Conservation (phyloP, 192 early-diverging fungal genomes). For the Backusella australiensis region DNA sequence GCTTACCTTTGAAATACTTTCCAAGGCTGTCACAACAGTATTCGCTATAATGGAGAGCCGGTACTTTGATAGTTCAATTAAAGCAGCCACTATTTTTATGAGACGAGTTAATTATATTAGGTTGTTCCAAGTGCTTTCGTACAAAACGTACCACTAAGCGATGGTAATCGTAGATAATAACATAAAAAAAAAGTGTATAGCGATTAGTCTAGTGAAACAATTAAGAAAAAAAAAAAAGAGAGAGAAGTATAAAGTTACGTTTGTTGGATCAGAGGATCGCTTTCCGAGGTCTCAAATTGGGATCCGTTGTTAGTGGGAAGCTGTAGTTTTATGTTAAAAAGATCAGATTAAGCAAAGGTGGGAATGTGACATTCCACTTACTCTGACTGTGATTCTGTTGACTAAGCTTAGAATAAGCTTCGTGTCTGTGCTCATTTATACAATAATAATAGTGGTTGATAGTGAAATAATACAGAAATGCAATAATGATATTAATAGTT, state of each 20-base stretch:
- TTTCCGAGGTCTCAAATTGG: slow-evolving; percentile 58
- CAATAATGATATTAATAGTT: not conserved
- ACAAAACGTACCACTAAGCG: slow-evolving; percentile 6
- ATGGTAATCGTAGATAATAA: not conserved
- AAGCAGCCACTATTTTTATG: slow-evolving; percentile 48
- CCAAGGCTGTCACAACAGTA: slow-evolving; percentile 67
- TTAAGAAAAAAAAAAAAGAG: too few species aligned
- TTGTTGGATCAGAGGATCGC: slow-evolving; percentile 75
- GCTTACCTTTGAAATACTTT: slow-evolving; percentile 64
- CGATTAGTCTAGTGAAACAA: not conserved
- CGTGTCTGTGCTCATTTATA: slow-evolving; percentile 14
- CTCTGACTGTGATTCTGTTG: slow-evolving; percentile 12
- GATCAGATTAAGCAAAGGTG: not conserved
- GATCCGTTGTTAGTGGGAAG: slow-evolving; percentile 70
- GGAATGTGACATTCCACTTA: not conserved
- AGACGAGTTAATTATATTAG: not conserved
- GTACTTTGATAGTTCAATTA: slow-evolving; percentile 77
- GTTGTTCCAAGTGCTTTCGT: not conserved
- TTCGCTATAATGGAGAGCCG: slow-evolving; percentile 65
- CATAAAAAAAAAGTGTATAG: not conserved
- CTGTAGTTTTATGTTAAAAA: slow-evolving; percentile 32
- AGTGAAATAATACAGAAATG: not conserved
- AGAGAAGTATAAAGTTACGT: slow-evolving; percentile 11
- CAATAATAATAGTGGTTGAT: not conserved
- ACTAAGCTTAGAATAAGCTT: slow-evolving; percentile 23